Conservation (phyloP, 345 rosid genomes). For the Pistacia integerrima region DNA sequence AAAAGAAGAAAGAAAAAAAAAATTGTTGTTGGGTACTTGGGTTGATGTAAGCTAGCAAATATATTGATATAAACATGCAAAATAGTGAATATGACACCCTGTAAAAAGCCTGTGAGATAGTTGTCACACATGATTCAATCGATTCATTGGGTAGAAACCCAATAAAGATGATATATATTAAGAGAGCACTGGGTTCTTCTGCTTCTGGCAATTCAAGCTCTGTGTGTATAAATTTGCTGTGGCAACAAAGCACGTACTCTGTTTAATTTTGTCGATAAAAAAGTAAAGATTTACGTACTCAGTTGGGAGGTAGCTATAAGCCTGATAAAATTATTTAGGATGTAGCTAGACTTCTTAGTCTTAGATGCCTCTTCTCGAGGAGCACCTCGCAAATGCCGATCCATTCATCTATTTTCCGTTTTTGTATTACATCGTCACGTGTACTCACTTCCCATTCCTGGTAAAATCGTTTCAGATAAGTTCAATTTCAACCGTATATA, state of each 20-base stretch:
- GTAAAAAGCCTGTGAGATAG: constrained; percentile 19
- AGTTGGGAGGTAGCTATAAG: background rate
- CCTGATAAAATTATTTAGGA: background rate
- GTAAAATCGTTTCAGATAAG: background rate
- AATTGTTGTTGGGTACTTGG: background rate
- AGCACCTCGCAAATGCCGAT: background rate
- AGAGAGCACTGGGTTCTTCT: background rate
- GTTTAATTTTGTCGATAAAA: background rate
- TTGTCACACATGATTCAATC: background rate
- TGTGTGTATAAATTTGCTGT: constrained; percentile 9
- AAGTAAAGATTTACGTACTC: background rate
- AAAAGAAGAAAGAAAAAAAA: background rate
- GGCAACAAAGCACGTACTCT: constrained; percentile 5
- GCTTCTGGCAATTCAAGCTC: constrained; percentile 4
- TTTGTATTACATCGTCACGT: constrained; percentile 1
- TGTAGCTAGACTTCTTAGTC: background rate
- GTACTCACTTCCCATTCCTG: background rate
- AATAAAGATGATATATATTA: constrained; percentile 14
- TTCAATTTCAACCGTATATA: background rate
- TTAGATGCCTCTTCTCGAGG: constrained; percentile 12
- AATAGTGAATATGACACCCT: constrained; percentile 3
- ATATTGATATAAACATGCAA: background rate
- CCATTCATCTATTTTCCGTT: background rate
- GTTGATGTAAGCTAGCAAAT: background rate
- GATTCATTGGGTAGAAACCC: constrained; percentile 17